Evolutionary conservation across 1,139 yeast genomes (phyloP).

Genomic region (Lodderomyces metapsilosis): DNA sequence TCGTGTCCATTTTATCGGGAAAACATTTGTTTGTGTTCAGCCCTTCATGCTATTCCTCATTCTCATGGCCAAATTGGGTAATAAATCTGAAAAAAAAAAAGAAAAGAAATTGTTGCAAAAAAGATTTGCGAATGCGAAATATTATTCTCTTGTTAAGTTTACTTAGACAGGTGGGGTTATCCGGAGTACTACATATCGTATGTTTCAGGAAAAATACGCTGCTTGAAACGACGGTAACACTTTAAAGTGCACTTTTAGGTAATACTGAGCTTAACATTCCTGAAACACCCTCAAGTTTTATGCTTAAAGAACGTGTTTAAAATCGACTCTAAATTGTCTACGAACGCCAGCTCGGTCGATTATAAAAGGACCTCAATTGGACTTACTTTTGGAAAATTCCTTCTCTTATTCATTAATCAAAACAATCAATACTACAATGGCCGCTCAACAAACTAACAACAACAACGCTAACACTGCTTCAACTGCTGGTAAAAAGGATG

Average conservation of each 20-base stretch:
- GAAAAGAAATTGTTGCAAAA: background rate
- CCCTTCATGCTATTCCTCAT: background rate
- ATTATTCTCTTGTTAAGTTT: too few species aligned
- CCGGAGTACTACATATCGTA: too few species aligned
- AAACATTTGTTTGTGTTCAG: too few species aligned
- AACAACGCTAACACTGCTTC: conserved; percentile 4
- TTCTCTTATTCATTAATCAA: background rate
- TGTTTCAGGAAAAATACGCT: too few species aligned
- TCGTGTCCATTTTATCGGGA: too few species aligned
- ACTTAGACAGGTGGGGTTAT: too few species aligned
- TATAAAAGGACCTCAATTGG: background rate
- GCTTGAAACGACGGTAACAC: too few species aligned
- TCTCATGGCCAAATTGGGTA: background rate
- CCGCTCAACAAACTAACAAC: conserved; percentile 7
- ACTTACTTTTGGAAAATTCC: background rate
- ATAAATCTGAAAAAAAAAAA: background rate
- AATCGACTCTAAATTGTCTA: too few species aligned
- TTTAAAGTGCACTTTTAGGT: too few species aligned
- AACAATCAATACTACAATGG: conserved; percentile 2
- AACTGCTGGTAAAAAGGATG: conserved; percentile 1
- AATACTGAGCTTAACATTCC: too few species aligned
- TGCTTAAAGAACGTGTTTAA: background rate
- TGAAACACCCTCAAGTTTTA: too few species aligned
- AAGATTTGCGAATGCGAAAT: background rate
- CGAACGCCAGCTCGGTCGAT: too few species aligned